Percentiles rank a stretch among this genome's conserved stretches.
These are phyloP conservation scores for Cicer pinnatifidum DNA, from an alignment of 306 rosid species.

Conservation along the genomic window DNA sequence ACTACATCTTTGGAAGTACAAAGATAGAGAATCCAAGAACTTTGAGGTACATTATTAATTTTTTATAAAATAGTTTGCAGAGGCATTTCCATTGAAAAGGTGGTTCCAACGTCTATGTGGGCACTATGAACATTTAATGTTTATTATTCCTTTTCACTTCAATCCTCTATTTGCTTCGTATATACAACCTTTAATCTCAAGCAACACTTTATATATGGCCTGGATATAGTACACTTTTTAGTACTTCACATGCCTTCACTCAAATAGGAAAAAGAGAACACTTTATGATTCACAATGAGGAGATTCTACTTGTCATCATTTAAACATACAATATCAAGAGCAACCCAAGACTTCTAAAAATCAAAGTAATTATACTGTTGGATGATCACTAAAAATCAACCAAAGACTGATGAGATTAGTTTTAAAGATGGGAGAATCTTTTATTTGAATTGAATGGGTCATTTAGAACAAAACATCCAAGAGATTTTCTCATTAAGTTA, in stretches of 20 bases:
- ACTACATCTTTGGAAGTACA: too few species aligned
- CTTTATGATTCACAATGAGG: constrained; percentile 4
- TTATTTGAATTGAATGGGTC: background rate
- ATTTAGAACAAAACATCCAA: background rate
- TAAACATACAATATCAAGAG: background rate
- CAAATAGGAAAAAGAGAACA: background rate
- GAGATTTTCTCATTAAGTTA: background rate
- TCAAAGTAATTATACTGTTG: background rate
- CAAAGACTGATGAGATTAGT: background rate
- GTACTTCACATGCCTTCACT: constrained; percentile 16
- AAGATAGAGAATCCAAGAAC: background rate
- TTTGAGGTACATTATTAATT: background rate
- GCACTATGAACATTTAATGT: background rate
- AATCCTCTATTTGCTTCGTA: constrained; percentile 3
- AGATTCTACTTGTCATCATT: background rate
- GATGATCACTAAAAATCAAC: background rate
- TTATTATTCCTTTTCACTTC: background rate
- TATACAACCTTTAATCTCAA: constrained; percentile 16
- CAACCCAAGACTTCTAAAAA: constrained; percentile 10
- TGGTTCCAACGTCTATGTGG: background rate
- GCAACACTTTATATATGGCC: background rate
- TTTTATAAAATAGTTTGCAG: background rate
- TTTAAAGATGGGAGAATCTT: background rate
- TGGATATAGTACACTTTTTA: background rate
- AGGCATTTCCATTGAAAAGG: background rate